Evolutionary conservation across 2,329 filamentous ascomycete genomes (phyloP), one percentile per base, ranked within the genome.

Genomic region (Pestalotiopsis fici): DNA sequence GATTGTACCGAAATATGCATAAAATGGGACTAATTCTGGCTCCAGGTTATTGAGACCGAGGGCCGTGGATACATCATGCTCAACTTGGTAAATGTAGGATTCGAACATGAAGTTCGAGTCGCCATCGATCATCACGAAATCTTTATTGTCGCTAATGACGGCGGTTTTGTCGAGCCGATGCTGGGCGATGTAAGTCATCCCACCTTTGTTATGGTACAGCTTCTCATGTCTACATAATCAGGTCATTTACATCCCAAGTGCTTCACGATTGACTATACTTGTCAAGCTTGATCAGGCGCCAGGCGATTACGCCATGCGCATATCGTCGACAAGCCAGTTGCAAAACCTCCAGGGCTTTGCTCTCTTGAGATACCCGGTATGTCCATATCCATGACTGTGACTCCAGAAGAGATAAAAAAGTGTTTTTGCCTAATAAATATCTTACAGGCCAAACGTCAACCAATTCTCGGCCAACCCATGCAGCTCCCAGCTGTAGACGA

Each of bases 111-210:
- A 2, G 47, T 72, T 56, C 31, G 59, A 18, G 62, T 69, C 18
- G 70, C 69, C 11, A 69, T 74, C n/a, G 72, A 74, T 47, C 62
- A 65, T n/a, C 73, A 74, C 59, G 70, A 71, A 50, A 72, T 74
- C 68, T 64, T 67, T 55, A 68, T 73, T 2, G 69, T 74, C 2
- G 73, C 73, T 23, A 74, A 72, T 50, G 69, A 73, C 23, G 71
- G 70, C 6, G 73, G 72, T 5, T 74, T 74, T n/a, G 69, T 71
- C 7, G 23, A 39, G 23, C 73, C 72, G 2, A 50, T 67, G 12
- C 63, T 67, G 28, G 55, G 57, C 23, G 64, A 65, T 28, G 64
- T 65, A 28, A 37, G 64, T 28, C 31, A 0, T 35, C 9, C 18
- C n/a, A n/a, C n/a, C 13, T 59, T 5, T 18, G 2, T 27, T 25